Conservation (phyloP, 139 green algal genomes). For the Zygnema circumcarinatum region DNA sequence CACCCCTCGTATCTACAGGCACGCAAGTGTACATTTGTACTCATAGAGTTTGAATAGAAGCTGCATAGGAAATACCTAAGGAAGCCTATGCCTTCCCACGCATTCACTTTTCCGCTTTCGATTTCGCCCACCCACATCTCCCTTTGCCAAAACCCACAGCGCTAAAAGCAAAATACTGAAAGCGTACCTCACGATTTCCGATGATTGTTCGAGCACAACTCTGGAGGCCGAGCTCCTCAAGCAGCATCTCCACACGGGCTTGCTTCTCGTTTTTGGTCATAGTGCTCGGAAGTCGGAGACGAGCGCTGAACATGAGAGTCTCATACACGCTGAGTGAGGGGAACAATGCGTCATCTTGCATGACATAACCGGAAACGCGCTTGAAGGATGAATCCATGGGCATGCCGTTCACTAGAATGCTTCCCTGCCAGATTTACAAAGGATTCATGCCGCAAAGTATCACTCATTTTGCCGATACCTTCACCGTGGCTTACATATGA, state of each 20-base stretch:
- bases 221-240: slow-evolving; percentile 36
- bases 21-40: too few relatives aligned
- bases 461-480: neutral
- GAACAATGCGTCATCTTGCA: slow-evolving; percentile 33
- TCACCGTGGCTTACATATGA: too few relatives aligned
- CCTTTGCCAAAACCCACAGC: too few relatives aligned
- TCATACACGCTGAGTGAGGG: slow-evolving; percentile 41
- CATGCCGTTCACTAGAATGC: slow-evolving; percentile 58
- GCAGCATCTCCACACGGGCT: slow-evolving; percentile 36
- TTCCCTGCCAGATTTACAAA: too few relatives aligned
- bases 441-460: too few relatives aligned
- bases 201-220: slow-evolving; percentile 52
- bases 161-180: too few relatives aligned
- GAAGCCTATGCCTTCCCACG: too few relatives aligned
- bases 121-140: too few relatives aligned
- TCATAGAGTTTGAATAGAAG: too few relatives aligned
- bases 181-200: slow-evolving; percentile 45
- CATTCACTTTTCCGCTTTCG: too few relatives aligned
- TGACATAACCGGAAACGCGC: slow-evolving; percentile 31
- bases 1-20: slow-evolving; percentile 41
- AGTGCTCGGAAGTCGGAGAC: slow-evolving; percentile 49
- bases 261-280: slow-evolving; percentile 50
- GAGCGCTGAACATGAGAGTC: slow-evolving; percentile 59
- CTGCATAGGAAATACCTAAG: too few relatives aligned
- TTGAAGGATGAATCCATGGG: slow-evolving; percentile 43